These are phyloP conservation scores for Sarcodon aspratus DNA, from an alignment of 768 basidiomycete species.

Conservation along the genomic window DNA sequence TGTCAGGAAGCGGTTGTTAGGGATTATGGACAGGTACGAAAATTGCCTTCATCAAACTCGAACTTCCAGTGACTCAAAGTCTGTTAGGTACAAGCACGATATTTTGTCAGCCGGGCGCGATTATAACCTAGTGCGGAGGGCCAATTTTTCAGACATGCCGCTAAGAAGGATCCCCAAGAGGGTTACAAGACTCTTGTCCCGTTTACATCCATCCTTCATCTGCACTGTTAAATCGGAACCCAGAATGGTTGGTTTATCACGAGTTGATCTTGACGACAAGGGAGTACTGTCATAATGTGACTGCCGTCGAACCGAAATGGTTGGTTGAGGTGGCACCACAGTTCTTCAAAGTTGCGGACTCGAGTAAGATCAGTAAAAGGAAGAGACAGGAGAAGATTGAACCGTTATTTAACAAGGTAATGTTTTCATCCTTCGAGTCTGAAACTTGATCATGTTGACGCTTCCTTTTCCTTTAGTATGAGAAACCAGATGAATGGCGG, in stretches of 20 bases:
- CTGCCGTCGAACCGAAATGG: constrained; percentile 97
- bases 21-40: constrained; percentile 15
- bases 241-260: constrained; percentile 95
- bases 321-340: constrained; percentile 95
- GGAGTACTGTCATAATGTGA: constrained; percentile 89
- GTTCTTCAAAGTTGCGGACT: constrained; percentile 98
- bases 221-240: constrained; percentile 91
- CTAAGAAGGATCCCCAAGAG: constrained; percentile 97
- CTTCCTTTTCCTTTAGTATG: constrained; percentile 45
- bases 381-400: constrained; percentile 97
- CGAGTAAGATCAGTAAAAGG: constrained; percentile 93
- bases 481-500: constrained; percentile 92
- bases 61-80: too few relatives aligned
- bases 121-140: constrained; percentile 85
- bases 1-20: constrained; percentile 92
- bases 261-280: constrained; percentile 95
- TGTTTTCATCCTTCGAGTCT: constrained; percentile 1
- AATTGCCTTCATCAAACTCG: too few relatives aligned
- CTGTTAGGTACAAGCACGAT: constrained; percentile 85
- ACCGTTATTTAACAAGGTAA: constrained; percentile 80
- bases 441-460: constrained; percentile 1
- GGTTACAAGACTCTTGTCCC: constrained; percentile 96
- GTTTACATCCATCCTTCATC: constrained; percentile 98
- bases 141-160: constrained; percentile 96
- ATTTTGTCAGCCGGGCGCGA: constrained; percentile 87